These are phyloP conservation scores for Fragilariopsis cylindrus DNA, from an alignment of 108 stramenopile species.

Conservation along the genomic window DNA sequence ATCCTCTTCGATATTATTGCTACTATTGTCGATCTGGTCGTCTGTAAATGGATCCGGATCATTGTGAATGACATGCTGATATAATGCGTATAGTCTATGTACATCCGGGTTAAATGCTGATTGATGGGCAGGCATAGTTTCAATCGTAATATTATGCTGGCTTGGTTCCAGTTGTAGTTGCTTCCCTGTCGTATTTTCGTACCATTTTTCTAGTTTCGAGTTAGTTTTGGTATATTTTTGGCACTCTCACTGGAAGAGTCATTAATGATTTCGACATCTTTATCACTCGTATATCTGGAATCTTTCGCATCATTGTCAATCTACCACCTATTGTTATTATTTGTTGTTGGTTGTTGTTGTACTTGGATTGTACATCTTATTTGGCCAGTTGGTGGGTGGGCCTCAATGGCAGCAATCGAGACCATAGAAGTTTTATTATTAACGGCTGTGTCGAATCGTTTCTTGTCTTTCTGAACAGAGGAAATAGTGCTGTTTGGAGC, in stretches of 20 bases:
- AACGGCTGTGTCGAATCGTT: too few relatives aligned
- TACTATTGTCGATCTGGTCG: slow-evolving; percentile 29
- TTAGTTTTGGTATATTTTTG: background rate
- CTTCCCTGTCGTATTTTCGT: slow-evolving; percentile 24
- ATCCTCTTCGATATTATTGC: background rate
- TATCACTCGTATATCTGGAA: background rate
- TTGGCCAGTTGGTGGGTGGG: slow-evolving; percentile 31
- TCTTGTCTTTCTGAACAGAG: too few relatives aligned
- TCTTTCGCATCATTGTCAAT: background rate
- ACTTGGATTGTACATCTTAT: slow-evolving; percentile 20
- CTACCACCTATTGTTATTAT: background rate
- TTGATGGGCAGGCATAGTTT: slow-evolving; percentile 66
- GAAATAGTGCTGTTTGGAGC: background rate
- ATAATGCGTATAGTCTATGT: slow-evolving; percentile 62
- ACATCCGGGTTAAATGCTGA: slow-evolving; percentile 76
- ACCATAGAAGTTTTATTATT: background rate
- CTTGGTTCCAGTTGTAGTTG: slow-evolving; percentile 15
- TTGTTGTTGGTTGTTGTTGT: background rate
- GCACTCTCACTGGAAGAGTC: background rate
- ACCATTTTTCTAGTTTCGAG: slow-evolving; percentile 37
- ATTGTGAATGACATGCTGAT: slow-evolving; percentile 71
- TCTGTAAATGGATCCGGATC: slow-evolving; percentile 71
- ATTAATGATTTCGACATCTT: background rate
- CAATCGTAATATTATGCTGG: slow-evolving; percentile 46
- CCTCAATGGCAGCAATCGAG: slow-evolving; percentile 6